Evolutionary conservation across 768 basidiomycete species (phyloP).

Genomic region (Butyriboletus loyo): DNA sequence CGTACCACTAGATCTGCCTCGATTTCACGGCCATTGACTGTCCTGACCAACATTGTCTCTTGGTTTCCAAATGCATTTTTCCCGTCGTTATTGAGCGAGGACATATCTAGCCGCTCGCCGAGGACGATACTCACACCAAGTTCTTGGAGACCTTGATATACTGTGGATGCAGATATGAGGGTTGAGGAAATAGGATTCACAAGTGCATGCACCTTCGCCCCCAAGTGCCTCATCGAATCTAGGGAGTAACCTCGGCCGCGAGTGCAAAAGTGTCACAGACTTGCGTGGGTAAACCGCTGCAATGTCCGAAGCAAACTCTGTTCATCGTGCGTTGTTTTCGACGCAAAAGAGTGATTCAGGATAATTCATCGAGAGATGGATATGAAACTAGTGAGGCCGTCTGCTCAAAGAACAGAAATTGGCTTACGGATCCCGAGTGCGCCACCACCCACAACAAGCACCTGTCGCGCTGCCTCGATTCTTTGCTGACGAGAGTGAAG

Average conservation of each 20-base stretch:
- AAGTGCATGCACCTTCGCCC: conserved; percentile 40
- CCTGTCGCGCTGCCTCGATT: conserved; percentile 44
- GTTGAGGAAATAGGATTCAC: not conserved
- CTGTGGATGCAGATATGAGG: not conserved
- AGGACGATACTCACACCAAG: conserved; percentile 48
- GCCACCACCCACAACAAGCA: conserved; percentile 70
- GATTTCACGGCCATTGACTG: conserved; percentile 48
- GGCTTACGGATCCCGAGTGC: conserved; percentile 68
- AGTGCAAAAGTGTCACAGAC: conserved; percentile 58
- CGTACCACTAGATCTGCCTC: conserved; percentile 52
- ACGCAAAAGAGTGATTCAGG: not conserved
- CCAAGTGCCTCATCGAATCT: conserved; percentile 53
- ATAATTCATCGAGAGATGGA: not conserved
- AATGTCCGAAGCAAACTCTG: conserved; percentile 67
- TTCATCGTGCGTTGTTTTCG: not conserved
- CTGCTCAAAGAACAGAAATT: not conserved
- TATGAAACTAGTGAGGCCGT: not conserved
- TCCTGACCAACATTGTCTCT: conserved; percentile 37
- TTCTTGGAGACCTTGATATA: conserved; percentile 36
- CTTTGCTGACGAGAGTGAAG: conserved; percentile 47
- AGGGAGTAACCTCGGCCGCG: conserved; percentile 50
- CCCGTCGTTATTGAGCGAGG: conserved; percentile 25
- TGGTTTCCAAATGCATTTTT: not conserved
- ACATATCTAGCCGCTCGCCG: conserved; percentile 51
- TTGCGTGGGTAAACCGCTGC: conserved; percentile 51